Percentiles rank a stretch among this genome's conserved stretches.
These are phyloP conservation scores for Lentinus brumalis DNA, from an alignment of 768 basidiomycete species.

Conservation along the genomic window DNA sequence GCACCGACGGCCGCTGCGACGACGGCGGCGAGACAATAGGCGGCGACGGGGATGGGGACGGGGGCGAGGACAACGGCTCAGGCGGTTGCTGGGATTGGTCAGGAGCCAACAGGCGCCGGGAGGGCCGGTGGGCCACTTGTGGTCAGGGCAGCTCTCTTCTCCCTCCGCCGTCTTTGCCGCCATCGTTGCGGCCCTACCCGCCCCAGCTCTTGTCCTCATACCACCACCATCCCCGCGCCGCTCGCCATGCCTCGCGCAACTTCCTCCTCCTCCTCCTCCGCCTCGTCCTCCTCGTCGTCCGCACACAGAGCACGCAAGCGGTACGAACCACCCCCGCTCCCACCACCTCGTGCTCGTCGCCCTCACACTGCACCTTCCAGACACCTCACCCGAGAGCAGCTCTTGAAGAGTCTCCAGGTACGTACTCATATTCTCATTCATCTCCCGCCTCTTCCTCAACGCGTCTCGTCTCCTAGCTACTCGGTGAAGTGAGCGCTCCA, in stretches of 20 bases:
- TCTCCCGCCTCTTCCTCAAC: conserved; percentile 17
- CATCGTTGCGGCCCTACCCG: conserved; percentile 46
- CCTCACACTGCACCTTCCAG: conserved; percentile 24
- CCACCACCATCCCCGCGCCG: conserved; percentile 36
- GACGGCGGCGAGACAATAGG: neutral
- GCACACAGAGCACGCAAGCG: conserved; percentile 34
- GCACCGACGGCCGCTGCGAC: neutral
- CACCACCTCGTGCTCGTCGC: conserved; percentile 25
- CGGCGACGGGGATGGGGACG: neutral
- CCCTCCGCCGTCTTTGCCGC: conserved; percentile 35
- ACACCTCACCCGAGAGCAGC: conserved; percentile 32
- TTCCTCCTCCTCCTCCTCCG: conserved; percentile 30
- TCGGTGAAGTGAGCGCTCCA: conserved; percentile 40
- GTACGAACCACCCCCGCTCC: conserved; percentile 29
- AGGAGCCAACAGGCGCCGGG: conserved; percentile 12
- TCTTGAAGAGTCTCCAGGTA: conserved; percentile 45
- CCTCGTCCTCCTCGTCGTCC: conserved; percentile 26
- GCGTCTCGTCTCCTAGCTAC: conserved; percentile 34
- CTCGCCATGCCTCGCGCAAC: conserved; percentile 33
- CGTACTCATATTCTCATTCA: conserved; percentile 7
- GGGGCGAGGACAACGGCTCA: conserved; percentile 5
- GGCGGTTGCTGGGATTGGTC: conserved; percentile 22
- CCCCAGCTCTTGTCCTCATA: conserved; percentile 41
- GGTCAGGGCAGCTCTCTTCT: conserved; percentile 27
- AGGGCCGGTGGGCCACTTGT: conserved; percentile 22